Conservation (phyloP, 495 filamentous ascomycete genomes). For the Chaetomidium leptoderma region DNA sequence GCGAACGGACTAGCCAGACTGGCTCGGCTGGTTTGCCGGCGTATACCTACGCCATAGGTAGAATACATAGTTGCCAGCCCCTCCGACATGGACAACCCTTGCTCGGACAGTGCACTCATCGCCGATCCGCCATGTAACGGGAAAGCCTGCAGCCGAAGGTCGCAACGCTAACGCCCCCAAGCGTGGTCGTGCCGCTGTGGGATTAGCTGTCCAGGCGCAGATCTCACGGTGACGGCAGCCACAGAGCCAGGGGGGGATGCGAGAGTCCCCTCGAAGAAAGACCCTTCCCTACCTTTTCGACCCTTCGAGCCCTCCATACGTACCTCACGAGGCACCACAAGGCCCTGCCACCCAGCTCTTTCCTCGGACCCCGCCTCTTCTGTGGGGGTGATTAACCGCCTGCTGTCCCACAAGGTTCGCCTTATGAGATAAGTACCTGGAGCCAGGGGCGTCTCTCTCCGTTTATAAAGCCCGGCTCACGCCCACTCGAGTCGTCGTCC, state of each 20-base stretch:
- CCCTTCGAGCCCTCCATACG: background rate
- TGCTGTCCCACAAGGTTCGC: conserved; percentile 11
- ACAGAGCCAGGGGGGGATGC: background rate
- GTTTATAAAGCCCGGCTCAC: conserved; percentile 26
- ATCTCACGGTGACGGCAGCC: conserved; percentile 13
- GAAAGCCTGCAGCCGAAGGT: conserved; percentile 21
- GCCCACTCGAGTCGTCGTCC: conserved; percentile 4
- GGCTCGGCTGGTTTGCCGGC: too few species aligned
- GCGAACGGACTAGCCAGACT: too few species aligned
- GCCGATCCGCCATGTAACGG: conserved; percentile 35
- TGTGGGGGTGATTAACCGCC: background rate
- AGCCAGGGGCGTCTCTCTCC: conserved; percentile 16
- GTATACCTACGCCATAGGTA: too few species aligned
- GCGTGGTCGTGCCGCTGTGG: conserved; percentile 9
- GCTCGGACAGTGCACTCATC: conserved; percentile 30
- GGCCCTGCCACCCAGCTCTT: background rate
- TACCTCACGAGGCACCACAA: background rate
- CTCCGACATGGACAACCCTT: conserved; percentile 27
- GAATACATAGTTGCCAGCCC: conserved; percentile 13
- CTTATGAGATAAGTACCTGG: conserved; percentile 24
- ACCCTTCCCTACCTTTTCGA: conserved; percentile 2
- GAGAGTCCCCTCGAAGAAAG: background rate
- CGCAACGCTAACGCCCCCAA: too few species aligned
- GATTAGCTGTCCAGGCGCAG: conserved; percentile 8
- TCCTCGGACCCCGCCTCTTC: background rate